Evolutionary conservation across 2,329 filamentous ascomycete species (phyloP), one percentile per base, ranked within the genome.

Genomic region (Sporothrix dimorphospora): DNA sequence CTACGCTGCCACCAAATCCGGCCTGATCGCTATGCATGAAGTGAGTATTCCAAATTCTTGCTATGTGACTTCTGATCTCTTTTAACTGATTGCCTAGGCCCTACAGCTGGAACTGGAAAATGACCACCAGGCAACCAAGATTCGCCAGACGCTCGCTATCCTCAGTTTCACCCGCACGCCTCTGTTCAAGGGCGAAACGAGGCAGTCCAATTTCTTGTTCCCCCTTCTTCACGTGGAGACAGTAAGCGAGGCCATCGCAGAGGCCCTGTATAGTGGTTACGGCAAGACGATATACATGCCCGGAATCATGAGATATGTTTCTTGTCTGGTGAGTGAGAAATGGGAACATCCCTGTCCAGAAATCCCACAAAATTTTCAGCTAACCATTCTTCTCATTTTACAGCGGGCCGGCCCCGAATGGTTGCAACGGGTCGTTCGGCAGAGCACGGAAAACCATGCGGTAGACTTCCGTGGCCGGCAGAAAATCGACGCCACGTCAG

Each of bases 391-490:
- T 42, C 19, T n/a, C 8, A 11, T 21, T 61, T 2, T 40, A n/a
- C 7, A 63, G 59, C 59, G 59, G 12, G 38, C 38, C 38, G 59
- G 57, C 11, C 59, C 59, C 1, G 59, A 63, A 40, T 45, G 59
- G 59, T 7, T 65, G 59, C 38, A 45, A 38, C n/a, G 59, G 14
- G 4, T 45, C 19, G 38, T 65, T 14, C 59, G 59, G n/a, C n/a
- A 65, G 59, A 11, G 21, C 38, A 45, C 38, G n/a, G 34, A 65
- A 11, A 42, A 45, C 38, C 59, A 45, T 11, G 59, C n/a, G 0
- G 59, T 65, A 4, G 59, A 65, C 59, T 45, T 65, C 38, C 59
- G 59, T n/a, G 59, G 59, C 8, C n/a, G 59, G 19, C 59, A 65
- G 21, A 65, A 40, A 21, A 65, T 65, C 12, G 59, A 65, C 21